Conservation (phyloP, 805 yeast species). For the Zygosaccharomyces rouxii region DNA sequence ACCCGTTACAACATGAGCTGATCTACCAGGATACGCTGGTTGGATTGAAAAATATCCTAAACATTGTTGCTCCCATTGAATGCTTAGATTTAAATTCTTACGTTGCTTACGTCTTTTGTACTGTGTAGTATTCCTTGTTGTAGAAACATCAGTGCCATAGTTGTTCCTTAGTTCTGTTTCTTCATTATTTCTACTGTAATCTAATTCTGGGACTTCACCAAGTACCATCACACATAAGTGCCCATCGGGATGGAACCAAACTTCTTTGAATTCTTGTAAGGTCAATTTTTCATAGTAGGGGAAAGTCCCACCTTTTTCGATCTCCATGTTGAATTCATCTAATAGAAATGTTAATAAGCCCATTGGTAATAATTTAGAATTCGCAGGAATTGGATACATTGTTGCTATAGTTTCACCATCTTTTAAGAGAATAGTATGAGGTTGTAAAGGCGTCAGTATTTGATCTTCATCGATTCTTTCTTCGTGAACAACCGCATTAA, state of each 20-base stretch:
- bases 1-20: constrained; percentile 89
- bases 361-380: constrained; percentile 59
- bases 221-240: constrained; percentile 49
- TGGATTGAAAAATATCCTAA: constrained; percentile 81
- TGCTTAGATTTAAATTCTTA: constrained; percentile 31
- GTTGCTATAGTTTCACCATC: constrained; percentile 94
- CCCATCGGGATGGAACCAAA: constrained; percentile 71
- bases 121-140: constrained; percentile 24
- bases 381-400: constrained; percentile 73
- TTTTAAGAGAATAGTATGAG: constrained; percentile 72
- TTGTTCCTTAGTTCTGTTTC: constrained; percentile 17
- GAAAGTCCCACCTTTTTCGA: constrained; percentile 80
- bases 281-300: constrained; percentile 80
- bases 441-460: constrained; percentile 35
- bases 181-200: constrained; percentile 31
- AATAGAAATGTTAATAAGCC: constrained; percentile 75
- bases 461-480: constrained; percentile 11
- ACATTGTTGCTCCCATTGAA: constrained; percentile 91
- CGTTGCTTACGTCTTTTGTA: constrained; percentile 29
- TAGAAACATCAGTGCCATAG: constrained; percentile 21
- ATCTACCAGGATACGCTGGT: constrained; percentile 89
- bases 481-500: not conserved
- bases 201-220: constrained; percentile 64
- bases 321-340: constrained; percentile 91
- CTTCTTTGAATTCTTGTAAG: constrained; percentile 69